Percentiles rank a stretch among this genome's conserved stretches.
Evolutionary conservation across 148 eudicot genomes (phyloP).

Genomic region (Spergularia bocconei): DNA sequence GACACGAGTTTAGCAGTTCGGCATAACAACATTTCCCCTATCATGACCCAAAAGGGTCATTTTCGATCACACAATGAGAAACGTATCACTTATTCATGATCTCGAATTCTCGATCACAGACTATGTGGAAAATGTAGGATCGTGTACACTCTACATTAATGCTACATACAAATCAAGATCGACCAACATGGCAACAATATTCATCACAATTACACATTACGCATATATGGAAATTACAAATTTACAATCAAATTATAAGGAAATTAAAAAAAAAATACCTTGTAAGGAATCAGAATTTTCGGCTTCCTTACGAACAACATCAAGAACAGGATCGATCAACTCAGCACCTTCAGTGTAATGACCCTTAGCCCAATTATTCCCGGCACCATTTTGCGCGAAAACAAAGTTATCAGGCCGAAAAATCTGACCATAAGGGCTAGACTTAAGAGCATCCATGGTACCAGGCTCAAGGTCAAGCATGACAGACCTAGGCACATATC

Average conservation of each 20-base stretch:
- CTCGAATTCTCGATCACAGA: neutral
- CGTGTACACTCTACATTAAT: neutral
- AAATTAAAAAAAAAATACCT: conserved; percentile 25
- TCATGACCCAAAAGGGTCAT: neutral
- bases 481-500: conserved; percentile 51
- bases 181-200: too few species aligned
- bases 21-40: neutral
- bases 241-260: neutral
- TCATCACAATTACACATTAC: neutral
- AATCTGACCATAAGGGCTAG: conserved; percentile 50
- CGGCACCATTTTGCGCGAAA: conserved; percentile 44
- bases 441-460: conserved; percentile 50
- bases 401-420: conserved; percentile 48
- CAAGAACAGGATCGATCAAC: conserved; percentile 46
- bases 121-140: neutral
- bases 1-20: too few species aligned
- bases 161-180: too few species aligned
- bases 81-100: neutral
- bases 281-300: conserved; percentile 45
- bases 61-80: neutral
- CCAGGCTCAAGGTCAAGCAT: conserved; percentile 57
- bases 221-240: neutral
- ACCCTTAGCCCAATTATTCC: conserved; percentile 51
- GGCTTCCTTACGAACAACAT: conserved; percentile 48
- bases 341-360: conserved; percentile 56